Conservation (phyloP, 2,329 filamentous ascomycete genomes). For the Phaeosphaeria sp. region DNA sequence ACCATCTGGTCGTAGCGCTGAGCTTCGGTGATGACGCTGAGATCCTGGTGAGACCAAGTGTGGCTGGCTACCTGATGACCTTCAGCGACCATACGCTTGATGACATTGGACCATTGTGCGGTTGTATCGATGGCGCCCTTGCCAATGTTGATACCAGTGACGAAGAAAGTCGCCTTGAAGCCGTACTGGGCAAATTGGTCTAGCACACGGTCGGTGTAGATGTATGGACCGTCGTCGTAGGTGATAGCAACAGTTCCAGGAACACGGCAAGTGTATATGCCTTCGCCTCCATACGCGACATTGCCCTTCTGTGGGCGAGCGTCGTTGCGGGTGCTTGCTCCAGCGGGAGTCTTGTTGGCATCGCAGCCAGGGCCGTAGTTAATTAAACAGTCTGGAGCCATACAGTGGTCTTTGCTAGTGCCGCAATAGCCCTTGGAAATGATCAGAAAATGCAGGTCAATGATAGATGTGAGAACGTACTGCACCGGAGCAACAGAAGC, state of each 20-base stretch:
- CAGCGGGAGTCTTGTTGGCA: constrained; percentile 61
- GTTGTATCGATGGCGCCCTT: constrained; percentile 63
- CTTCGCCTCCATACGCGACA: constrained; percentile 62
- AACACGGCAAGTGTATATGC: constrained; percentile 60
- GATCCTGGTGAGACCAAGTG: constrained; percentile 62
- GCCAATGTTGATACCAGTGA: constrained; percentile 64
- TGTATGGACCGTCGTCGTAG: constrained; percentile 70
- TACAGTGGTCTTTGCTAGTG: constrained; percentile 60
- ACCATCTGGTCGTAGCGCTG: constrained; percentile 58
- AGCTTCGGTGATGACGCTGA: constrained; percentile 51
- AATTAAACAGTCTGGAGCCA: constrained; percentile 66
- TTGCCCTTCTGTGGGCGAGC: constrained; percentile 61
- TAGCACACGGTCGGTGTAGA: constrained; percentile 67
- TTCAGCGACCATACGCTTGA: constrained; percentile 61
- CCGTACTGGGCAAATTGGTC: constrained; percentile 63
- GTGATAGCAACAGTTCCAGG: constrained; percentile 69
- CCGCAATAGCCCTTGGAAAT: constrained; percentile 58
- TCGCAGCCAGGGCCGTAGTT: constrained; percentile 66
- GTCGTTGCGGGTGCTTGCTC: constrained; percentile 60
- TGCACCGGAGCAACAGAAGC: constrained; percentile 45
- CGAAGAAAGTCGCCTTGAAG: constrained; percentile 72
- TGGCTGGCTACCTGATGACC: constrained; percentile 68
- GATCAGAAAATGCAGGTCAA: constrained; percentile 10
- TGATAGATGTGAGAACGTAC: constrained; percentile 22
- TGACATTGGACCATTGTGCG: constrained; percentile 55